Percentiles rank a stretch among this genome's conserved stretches.
Evolutionary conservation across 148 eudicot species (phyloP).

Genomic region (Spergularia bocconei): DNA sequence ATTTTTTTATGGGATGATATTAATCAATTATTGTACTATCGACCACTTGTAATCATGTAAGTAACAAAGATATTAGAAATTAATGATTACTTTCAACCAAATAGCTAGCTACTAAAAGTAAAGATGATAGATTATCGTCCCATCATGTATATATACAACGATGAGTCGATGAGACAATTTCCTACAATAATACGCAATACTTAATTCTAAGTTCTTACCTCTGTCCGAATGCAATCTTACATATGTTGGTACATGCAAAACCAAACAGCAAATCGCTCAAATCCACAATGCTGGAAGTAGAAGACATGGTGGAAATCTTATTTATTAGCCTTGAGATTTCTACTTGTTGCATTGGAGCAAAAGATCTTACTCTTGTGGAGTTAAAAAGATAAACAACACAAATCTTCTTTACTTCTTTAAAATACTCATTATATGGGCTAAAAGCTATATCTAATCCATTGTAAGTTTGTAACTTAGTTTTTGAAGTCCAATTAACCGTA

Average conservation of each 20-base stretch:
- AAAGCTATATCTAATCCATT: slow-evolving; percentile 22
- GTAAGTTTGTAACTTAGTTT: slow-evolving; percentile 32
- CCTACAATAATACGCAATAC: no score
- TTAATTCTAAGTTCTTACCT: slow-evolving; percentile 1
- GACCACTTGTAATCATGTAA: no score
- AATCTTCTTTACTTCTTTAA: slow-evolving; percentile 23
- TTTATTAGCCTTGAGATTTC: slow-evolving; percentile 22
- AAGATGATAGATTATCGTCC: no score
- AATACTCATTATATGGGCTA: slow-evolving; percentile 19
- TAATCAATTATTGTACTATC: no score
- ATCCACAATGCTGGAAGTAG: not conserved
- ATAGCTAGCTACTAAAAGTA: no score
- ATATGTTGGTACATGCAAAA: not conserved
- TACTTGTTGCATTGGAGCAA: slow-evolving; percentile 18
- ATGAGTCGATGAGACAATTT: no score
- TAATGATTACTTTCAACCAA: no score
- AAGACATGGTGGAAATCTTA: slow-evolving; percentile 12
- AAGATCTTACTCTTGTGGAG: slow-evolving; percentile 25
- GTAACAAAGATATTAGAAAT: no score
- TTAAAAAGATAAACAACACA: slow-evolving; percentile 28
- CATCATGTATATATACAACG: no score
- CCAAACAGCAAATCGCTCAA: not conserved
- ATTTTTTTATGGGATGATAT: no score
- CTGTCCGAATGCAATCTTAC: slow-evolving; percentile 10
- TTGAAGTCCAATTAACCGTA: not conserved